Percentiles rank a stretch among this genome's conserved stretches.
Conservation (phyloP, 1,284 basidiomycete species). For the Somion occarium region DNA sequence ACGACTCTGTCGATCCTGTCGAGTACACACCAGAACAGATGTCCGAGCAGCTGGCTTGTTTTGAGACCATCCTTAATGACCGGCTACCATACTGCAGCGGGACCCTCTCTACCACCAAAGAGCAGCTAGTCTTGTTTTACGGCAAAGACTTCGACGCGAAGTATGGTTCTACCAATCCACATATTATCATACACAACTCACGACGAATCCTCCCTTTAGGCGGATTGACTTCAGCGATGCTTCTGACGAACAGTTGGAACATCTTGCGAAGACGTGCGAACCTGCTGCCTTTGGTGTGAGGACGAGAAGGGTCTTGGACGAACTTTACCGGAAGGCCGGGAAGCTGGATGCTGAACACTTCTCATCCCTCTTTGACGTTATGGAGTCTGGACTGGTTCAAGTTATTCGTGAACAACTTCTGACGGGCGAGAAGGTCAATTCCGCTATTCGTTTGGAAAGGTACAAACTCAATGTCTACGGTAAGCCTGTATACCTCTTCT, state of each 20-base stretch:
- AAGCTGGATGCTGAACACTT: slow-evolving; percentile 20
- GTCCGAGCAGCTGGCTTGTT: neutral
- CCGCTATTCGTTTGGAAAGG: slow-evolving; percentile 21
- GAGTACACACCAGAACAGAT: neutral
- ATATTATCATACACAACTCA: neutral
- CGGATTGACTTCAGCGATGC: neutral
- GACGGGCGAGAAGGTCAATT: slow-evolving; percentile 11
- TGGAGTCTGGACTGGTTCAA: slow-evolving; percentile 16
- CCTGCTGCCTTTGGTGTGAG: slow-evolving; percentile 15
- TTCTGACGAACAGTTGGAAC: slow-evolving; percentile 17
- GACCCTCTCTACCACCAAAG: neutral
- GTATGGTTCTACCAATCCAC: neutral
- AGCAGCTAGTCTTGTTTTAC: neutral
- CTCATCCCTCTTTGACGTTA: slow-evolving; percentile 23
- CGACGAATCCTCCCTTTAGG: neutral
- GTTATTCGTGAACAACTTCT: slow-evolving; percentile 18
- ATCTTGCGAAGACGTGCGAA: slow-evolving; percentile 9
- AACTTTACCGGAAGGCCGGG: slow-evolving; percentile 18
- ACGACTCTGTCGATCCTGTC: too few species aligned
- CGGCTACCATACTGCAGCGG: neutral
- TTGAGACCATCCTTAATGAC: neutral
- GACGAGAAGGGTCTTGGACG: slow-evolving; percentile 15
- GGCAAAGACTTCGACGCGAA: neutral
- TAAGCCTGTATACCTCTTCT: slow-evolving; percentile 9
- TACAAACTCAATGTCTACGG: slow-evolving; percentile 33